Evolutionary conservation across 805 yeast species (phyloP).

Genomic region (Grigorovia jiainica): DNA sequence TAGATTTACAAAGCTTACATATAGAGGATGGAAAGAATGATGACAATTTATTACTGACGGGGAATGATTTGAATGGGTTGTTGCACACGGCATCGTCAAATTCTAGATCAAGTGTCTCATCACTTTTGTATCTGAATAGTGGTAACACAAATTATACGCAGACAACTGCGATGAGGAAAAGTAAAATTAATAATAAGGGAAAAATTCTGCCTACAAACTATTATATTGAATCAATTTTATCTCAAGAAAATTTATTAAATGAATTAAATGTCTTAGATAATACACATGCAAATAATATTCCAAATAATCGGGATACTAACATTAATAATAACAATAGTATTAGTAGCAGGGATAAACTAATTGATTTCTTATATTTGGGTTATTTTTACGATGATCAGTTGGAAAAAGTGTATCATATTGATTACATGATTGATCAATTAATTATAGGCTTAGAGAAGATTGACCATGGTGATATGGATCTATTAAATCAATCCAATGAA

Average conservation of each 20-base stretch:
- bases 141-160: neutral
- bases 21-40: too few relatives aligned
- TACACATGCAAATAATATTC: too few relatives aligned
- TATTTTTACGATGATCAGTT: constrained; percentile 23
- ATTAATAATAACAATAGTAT: too few relatives aligned
- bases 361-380: constrained; percentile 45
- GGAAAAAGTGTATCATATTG: constrained; percentile 20
- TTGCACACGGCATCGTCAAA: neutral
- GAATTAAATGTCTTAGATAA: constrained; percentile 32
- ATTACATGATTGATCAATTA: constrained; percentile 24
- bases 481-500: neutral
- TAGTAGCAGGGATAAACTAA: constrained; percentile 10
- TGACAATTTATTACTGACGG: too few relatives aligned
- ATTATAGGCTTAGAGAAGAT: constrained; percentile 19
- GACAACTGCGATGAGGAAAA: neutral
- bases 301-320: too few relatives aligned
- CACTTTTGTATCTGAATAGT: neutral
- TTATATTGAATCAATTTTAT: constrained; percentile 27
- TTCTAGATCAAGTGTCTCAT: constrained; percentile 4
- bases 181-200: too few relatives aligned
- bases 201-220: constrained; percentile 13
- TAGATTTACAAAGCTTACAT: too few relatives aligned
- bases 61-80: too few relatives aligned
- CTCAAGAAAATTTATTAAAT: constrained; percentile 32
- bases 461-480: too few relatives aligned